Evolutionary conservation across 257 asterid species (phyloP).

Genomic region (Perilla frutescens): DNA sequence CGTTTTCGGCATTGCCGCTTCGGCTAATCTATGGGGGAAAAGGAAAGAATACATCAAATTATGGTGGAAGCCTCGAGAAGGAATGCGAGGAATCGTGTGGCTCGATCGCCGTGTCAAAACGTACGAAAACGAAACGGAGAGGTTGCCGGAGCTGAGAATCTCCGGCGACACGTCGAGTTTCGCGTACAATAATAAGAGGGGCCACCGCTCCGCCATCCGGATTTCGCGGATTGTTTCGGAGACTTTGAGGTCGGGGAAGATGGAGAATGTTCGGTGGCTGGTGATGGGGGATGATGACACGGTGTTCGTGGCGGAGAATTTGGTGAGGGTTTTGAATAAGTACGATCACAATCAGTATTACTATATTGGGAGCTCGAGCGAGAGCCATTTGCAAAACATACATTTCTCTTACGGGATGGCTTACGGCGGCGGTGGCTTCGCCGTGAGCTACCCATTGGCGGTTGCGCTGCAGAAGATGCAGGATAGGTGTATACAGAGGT

Average conservation of each 20-base stretch:
- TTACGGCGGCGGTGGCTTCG: constrained; percentile 92
- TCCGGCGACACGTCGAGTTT: constrained; percentile 71
- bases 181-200: constrained; percentile 61
- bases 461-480: constrained; percentile 78
- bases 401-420: constrained; percentile 82
- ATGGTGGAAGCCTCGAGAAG: constrained; percentile 69
- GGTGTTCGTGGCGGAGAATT: constrained; percentile 75
- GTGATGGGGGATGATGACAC: constrained; percentile 98
- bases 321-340: constrained; percentile 75
- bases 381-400: constrained; percentile 89
- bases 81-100: constrained; percentile 82
- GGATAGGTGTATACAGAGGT: constrained; percentile 82
- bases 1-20: constrained; percentile 89
- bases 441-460: constrained; percentile 87
- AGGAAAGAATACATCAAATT: constrained; percentile 78
- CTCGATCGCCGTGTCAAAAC: constrained; percentile 56
- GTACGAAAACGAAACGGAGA: constrained; percentile 32
- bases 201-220: constrained; percentile 81
- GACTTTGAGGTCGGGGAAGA: constrained; percentile 56
- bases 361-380: constrained; percentile 86
- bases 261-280: constrained; percentile 74
- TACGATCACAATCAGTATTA: constrained; percentile 82
- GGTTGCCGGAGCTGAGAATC: constrained; percentile 60
- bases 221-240: constrained; percentile 83
- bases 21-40: constrained; percentile 69